Evolutionary conservation across 768 basidiomycete genomes (phyloP), one percentile per base, ranked within the genome.

Genomic region (Strobilomyces dryophilus): DNA sequence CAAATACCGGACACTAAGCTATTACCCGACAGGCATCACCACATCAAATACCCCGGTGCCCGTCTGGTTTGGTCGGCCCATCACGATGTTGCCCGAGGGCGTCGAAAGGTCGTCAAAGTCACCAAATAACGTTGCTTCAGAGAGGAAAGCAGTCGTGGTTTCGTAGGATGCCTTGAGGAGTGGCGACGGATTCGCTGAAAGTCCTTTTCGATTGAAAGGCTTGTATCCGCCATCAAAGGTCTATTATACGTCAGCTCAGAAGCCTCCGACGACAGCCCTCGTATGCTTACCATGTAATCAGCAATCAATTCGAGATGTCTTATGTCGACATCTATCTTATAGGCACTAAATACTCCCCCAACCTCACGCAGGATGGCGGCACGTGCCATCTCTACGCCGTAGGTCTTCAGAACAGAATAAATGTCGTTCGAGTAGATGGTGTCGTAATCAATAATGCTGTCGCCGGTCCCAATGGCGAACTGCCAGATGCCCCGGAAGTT

Each of bases 151-250:
- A 2, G 87, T 90, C 0, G 95, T 98, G 5, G 95, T 98, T 73
- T 98, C 97, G 72, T 91, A 99, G 9, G 94, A 97, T 1, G 97
- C 97, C 70, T 98, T 98, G 50, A 98, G 82, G 37, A 98, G 79
- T 8, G 95, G 93, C n/a, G 95, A 98, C 24, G 93, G 84, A 70
- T 92, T 93, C 42, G 87, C 83, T 21, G 91, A 87, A 53, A 99
- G 89, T 49, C 97, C 97, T 58, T 88, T 92, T 42, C 97, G 87
- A 71, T 98, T 99, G 76, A 98, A 99, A 2, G 97, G 93, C 72
- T 92, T 95, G 77, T 95, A 99, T 27, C 89, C 93, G 29, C 97
- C 97, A 51, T 98, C 95, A 68, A 93, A 98, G 0, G 97, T 98
- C 95, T 98, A 49, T 21, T 20, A 34, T 35, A 11, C 26, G 27